phyloP scores from a whole-genome alignment of 345 rosid species.

The Abelmoschus esculentus region DNA sequence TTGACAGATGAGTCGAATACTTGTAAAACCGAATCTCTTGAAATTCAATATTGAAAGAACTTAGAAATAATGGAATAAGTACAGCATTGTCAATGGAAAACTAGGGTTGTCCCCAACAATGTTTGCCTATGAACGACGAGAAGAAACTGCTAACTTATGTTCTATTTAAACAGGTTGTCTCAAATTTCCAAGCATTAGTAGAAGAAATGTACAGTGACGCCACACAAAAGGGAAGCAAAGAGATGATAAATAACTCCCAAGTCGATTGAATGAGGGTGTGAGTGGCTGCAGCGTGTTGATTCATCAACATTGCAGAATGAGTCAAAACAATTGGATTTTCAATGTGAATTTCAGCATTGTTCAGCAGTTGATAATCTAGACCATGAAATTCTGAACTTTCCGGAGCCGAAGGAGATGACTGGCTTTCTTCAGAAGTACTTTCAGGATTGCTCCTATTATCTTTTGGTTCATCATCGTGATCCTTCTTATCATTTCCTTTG shows the following conservation, averaged over 20 bases:
- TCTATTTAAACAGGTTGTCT: slow-evolving; percentile 26
- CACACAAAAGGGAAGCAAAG: slow-evolving; percentile 24
- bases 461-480: slow-evolving; percentile 33
- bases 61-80: neutral
- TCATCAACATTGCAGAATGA: slow-evolving; percentile 16
- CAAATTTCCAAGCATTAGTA: slow-evolving; percentile 20
- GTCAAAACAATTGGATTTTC: slow-evolving; percentile 7
- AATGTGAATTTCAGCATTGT: slow-evolving; percentile 17
- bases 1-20: too few relatives aligned
- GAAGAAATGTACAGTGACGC: slow-evolving; percentile 36
- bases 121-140: slow-evolving; percentile 10
- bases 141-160: neutral
- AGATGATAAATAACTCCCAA: slow-evolving; percentile 25
- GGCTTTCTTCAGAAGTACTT: slow-evolving; percentile 35
- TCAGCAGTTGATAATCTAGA: slow-evolving; percentile 37
- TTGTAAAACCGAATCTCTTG: neutral
- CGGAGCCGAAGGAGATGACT: slow-evolving; percentile 29
- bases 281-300: slow-evolving; percentile 1
- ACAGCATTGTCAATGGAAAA: slow-evolving; percentile 15
- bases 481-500: slow-evolving; percentile 35
- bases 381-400: slow-evolving; percentile 44
- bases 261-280: slow-evolving; percentile 22
- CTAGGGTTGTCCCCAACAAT: slow-evolving; percentile 9
- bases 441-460: slow-evolving; percentile 31
- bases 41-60: neutral